Percentiles rank a stretch among this genome's conserved stretches.
Evolutionary conservation across 352 stramenopile species (phyloP).

Genomic region (Phytophthora sp.): DNA sequence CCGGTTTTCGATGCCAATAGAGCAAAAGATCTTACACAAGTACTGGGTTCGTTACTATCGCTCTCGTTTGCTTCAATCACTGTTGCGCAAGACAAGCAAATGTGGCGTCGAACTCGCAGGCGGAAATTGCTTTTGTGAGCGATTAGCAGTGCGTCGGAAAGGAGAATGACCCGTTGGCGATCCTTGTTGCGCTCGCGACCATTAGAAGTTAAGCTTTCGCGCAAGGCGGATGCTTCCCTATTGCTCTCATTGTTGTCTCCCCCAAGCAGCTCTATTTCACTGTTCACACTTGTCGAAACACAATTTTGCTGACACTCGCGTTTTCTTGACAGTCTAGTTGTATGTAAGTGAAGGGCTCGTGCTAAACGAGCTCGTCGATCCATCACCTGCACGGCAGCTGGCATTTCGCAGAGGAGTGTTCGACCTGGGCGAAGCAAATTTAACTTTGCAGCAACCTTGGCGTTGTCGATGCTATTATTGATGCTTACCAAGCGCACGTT

Average conservation of each 20-base stretch:
- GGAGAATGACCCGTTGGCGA: conserved; percentile 53
- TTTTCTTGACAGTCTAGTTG: not conserved
- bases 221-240: conserved; percentile 13
- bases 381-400: conserved; percentile 40
- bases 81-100: conserved; percentile 63
- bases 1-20: conserved; percentile 58
- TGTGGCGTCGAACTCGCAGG: conserved; percentile 60
- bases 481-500: conserved; percentile 58
- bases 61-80: conserved; percentile 36
- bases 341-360: conserved; percentile 13
- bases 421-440: conserved; percentile 58
- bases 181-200: conserved; percentile 30
- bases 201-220: conserved; percentile 29
- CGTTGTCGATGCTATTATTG: conserved; percentile 45
- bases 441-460: conserved; percentile 30
- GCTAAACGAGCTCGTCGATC: conserved; percentile 16
- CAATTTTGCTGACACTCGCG: conserved; percentile 1
- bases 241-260: conserved; percentile 11
- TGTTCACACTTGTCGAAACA: conserved; percentile 22
- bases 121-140: conserved; percentile 52
- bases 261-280: conserved; percentile 25
- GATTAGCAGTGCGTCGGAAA: conserved; percentile 74
- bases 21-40: conserved; percentile 30
- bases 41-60: not conserved
- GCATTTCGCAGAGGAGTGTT: conserved; percentile 49